Evolutionary conservation across 495 filamentous ascomycete genomes (phyloP), one percentile per base, ranked within the genome.

Genomic region (Neurospora sp.): DNA sequence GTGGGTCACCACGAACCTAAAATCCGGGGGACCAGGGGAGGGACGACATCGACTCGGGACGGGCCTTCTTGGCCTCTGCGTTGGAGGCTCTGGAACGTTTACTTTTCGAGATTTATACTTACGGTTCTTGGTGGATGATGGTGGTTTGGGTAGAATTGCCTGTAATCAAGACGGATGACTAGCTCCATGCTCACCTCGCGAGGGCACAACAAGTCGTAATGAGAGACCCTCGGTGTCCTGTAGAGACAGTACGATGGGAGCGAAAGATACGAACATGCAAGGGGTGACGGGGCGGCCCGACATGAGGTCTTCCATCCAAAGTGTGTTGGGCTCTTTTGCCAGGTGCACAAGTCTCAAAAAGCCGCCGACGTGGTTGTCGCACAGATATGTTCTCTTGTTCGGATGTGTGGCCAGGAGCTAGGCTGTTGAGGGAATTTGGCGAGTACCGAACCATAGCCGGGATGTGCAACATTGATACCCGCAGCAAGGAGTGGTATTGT

Each of bases 1-100:
- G 53, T 75, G 73, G 75, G 76, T 68, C 70, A 72, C 70, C 18
- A 20, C 53, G 53, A 65, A 65, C 53, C 27, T 31, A 18, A 35
- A 65, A 65, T 65, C 53, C 27, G 53, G 53, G 53, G 53, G 14
- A 65, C 27, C 20, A 27, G 48, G 40, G 38, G 65, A 39, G 40
- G 16, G 2, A 48, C 68, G 69, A 74, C 41, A 61, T 69, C 70
- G 18, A 72, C 38, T n/a, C 22, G 44, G 14, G 31, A 37, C 35
- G 42, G 68, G 39, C 42, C 65, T 46, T 40, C 6, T 39, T 37
- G 69, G 42, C 10, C 27, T 38, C 14, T 53, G 31, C 7, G 20
- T n/a, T 7, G 42, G 20, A 39, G 18, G 44, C n/a, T 69, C 27
- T 39, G 10, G n/a, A 39, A 40, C 20, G 20, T 42, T 40, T 22